A percentile compares a stretch with the other conserved stretches of the same genome.
Conservation (phyloP, 495 filamentous ascomycete genomes). For the Talaromyces proteolyticus region DNA sequence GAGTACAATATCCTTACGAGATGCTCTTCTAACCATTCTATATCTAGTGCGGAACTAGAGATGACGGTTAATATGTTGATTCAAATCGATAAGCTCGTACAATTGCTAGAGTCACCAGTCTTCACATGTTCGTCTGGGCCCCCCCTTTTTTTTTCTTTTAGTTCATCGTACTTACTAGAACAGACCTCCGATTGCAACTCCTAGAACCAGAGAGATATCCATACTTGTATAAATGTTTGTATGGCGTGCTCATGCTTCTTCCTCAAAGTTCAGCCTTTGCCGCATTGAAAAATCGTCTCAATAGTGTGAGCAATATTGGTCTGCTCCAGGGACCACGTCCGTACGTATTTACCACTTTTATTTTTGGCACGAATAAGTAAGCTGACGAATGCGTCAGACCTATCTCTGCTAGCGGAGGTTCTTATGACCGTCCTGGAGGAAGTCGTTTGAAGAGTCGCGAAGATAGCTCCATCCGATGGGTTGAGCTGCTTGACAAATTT, state of each 20-base stretch:
- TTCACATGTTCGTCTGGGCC: slow-evolving; percentile 72
- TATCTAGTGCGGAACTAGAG: slow-evolving; percentile 83
- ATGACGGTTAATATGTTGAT: slow-evolving; percentile 99
- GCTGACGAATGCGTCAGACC: background rate
- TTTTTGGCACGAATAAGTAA: slow-evolving; percentile 5
- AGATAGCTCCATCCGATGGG: slow-evolving; percentile 82
- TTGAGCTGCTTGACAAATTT: slow-evolving; percentile 95
- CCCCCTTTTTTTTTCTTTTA: background rate
- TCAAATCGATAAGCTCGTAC: slow-evolving; percentile 98
- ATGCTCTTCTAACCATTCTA: slow-evolving; percentile 28
- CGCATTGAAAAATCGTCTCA: slow-evolving; percentile 92
- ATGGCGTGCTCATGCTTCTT: slow-evolving; percentile 94
- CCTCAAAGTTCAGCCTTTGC: slow-evolving; percentile 97
- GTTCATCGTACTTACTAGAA: slow-evolving; percentile 5
- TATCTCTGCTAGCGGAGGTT: background rate
- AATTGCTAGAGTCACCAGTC: slow-evolving; percentile 94
- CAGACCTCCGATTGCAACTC: slow-evolving; percentile 90
- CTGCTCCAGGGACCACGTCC: slow-evolving; percentile 82
- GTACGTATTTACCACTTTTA: slow-evolving; percentile 47
- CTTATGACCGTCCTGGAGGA: slow-evolving; percentile 56
- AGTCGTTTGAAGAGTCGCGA: slow-evolving; percentile 79
- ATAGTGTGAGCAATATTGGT: slow-evolving; percentile 93
- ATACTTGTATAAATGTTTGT: slow-evolving; percentile 96
- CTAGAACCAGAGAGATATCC: slow-evolving; percentile 97
- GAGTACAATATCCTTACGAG: slow-evolving; percentile 15